A percentile compares a stretch with the other conserved stretches of the same genome.
Evolutionary conservation across 345 rosid species (phyloP).

Genomic region (Anastatica hierochuntica): DNA sequence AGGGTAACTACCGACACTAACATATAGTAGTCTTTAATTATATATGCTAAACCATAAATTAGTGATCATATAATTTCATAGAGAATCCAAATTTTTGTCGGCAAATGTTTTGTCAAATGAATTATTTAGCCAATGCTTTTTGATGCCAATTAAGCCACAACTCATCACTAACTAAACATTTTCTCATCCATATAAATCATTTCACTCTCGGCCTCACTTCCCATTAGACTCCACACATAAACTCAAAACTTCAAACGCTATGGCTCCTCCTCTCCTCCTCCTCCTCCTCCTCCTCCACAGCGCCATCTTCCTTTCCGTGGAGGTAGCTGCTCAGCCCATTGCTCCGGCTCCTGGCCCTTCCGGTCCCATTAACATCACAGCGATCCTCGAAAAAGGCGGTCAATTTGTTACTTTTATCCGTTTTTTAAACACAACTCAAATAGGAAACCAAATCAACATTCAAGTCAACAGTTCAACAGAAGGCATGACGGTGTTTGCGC

Average conservation of each 20-base stretch:
- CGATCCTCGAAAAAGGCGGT: constrained; percentile 55
- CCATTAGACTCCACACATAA: background rate
- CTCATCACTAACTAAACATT: no score
- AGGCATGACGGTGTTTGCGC: constrained; percentile 79
- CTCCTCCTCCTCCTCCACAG: no score
- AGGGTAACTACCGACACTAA: no score
- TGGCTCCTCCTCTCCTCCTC: constrained; percentile 24
- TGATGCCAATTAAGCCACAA: constrained; percentile 34
- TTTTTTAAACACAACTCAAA: constrained; percentile 47
- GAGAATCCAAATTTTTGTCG: no score
- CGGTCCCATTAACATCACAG: constrained; percentile 63
- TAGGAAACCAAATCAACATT: constrained; percentile 39
- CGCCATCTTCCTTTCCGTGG: constrained; percentile 28
- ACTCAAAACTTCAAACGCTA: constrained; percentile 11
- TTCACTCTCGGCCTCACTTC: constrained; percentile 23
- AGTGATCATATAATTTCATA: no score
- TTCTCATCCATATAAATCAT: no score
- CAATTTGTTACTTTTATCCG: constrained; percentile 49
- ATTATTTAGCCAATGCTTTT: constrained; percentile 29
- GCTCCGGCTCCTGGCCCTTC: constrained; percentile 48
- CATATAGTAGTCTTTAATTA: no score
- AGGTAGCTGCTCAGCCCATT: constrained; percentile 6
- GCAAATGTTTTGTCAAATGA: constrained; percentile 2
- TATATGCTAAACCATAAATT: no score
- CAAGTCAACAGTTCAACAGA: constrained; percentile 66